A percentile compares a stretch with the other conserved stretches of the same genome.
These are phyloP conservation scores for Lenwebbia sp. DNA, from an alignment of 345 rosid genomes.

Conservation along the genomic window DNA sequence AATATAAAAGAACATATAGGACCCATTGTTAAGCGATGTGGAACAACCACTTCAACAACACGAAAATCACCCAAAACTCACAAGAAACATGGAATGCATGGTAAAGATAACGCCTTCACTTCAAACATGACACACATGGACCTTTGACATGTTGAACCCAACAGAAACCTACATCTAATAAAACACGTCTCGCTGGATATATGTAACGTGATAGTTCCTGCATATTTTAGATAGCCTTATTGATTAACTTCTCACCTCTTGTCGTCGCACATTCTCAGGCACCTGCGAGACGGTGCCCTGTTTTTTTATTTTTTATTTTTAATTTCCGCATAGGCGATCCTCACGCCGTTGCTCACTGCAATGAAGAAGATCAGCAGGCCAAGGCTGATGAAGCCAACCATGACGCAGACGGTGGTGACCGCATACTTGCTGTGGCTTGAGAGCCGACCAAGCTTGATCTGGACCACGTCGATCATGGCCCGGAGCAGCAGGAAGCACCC, in stretches of 20 bases:
- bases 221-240: not conserved
- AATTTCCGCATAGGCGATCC: not conserved
- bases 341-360: not conserved
- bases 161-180: not conserved
- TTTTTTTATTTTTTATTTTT: not conserved
- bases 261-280: not conserved
- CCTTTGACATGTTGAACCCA: not conserved
- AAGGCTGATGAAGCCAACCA: not conserved
- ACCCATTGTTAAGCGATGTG: too few species aligned
- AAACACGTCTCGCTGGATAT: not conserved
- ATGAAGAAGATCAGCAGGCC: not conserved
- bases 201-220: not conserved
- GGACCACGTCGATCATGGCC: slow-evolving; percentile 4
- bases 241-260: not conserved
- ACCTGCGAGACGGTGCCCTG: too few species aligned
- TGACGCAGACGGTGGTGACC: not conserved
- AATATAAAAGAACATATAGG: too few species aligned
- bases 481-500: not conserved
- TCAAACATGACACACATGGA: not conserved
- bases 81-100: not conserved
- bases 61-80: not conserved
- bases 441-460: slow-evolving; percentile 3
- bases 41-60: too few species aligned
- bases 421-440: not conserved
- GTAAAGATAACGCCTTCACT: not conserved